Conservation (phyloP, 495 filamentous ascomycete genomes). For the Penicillium riverlandense region DNA sequence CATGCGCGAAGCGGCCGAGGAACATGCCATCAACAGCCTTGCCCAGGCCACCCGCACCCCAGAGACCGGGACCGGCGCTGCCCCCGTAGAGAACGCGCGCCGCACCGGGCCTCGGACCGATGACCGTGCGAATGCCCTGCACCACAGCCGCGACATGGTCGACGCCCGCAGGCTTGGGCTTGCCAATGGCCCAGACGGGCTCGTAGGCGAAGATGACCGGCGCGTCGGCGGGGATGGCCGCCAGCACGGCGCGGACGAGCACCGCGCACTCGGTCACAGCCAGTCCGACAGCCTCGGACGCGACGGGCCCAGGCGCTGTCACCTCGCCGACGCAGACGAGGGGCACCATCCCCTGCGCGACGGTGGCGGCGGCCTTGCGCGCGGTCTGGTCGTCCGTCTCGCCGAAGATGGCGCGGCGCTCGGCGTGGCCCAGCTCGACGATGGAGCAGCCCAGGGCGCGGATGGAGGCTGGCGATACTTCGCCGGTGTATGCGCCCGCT, state of each 20-base stretch:
- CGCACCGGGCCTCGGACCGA: conserved; percentile 36
- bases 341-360: conserved; percentile 62
- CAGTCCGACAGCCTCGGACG: conserved; percentile 42
- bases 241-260: conserved; percentile 57
- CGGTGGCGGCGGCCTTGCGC: conserved; percentile 60
- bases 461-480: conserved; percentile 62
- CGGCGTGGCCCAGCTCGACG: conserved; percentile 75
- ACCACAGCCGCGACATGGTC: conserved; percentile 70
- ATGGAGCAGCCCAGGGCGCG: conserved; percentile 57
- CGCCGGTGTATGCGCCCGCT: conserved; percentile 66
- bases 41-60: conserved; percentile 48
- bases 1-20: conserved; percentile 73
- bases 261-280: conserved; percentile 58
- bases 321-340: conserved; percentile 76
- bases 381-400: conserved; percentile 61
- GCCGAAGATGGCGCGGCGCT: conserved; percentile 59
- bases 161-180: conserved; percentile 58
- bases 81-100: conserved; percentile 73
- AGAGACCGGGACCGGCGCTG: conserved; percentile 71
- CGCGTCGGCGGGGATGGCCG: conserved; percentile 45
- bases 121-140: conserved; percentile 44
- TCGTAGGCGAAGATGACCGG: conserved; percentile 83
- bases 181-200: conserved; percentile 84
- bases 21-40: conserved; percentile 76
- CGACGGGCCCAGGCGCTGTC: conserved; percentile 36